A percentile compares a stretch with the other conserved stretches of the same genome.
Conservation (phyloP, 192 early-diverging fungal species). For the Linnemannia zychae region DNA sequence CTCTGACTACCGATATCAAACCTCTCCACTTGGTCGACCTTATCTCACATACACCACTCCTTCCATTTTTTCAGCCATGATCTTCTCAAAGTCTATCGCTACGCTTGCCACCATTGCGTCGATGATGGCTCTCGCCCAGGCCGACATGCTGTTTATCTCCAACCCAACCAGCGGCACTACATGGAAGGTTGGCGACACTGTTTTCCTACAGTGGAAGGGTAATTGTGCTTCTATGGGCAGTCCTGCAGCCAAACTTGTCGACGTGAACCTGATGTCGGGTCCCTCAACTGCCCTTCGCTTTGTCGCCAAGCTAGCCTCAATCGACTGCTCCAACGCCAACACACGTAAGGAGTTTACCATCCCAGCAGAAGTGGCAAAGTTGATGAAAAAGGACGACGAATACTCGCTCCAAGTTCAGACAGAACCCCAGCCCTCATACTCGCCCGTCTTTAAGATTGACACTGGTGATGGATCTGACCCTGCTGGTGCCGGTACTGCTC, state of each 20-base stretch:
- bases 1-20: not conserved
- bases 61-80: not conserved
- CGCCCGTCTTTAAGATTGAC: slow-evolving; percentile 35
- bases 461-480: not conserved
- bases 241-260: slow-evolving; percentile 20
- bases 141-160: slow-evolving; percentile 37
- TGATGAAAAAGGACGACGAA: slow-evolving; percentile 11
- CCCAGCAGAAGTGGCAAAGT: slow-evolving; percentile 17
- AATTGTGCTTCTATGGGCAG: slow-evolving; percentile 35
- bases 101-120: slow-evolving; percentile 21
- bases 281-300: slow-evolving; percentile 25
- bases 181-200: slow-evolving; percentile 38
- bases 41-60: not conserved
- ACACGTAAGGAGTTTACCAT: slow-evolving; percentile 40
- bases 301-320: slow-evolving; percentile 37
- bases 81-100: slow-evolving; percentile 35
- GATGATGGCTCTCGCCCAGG: slow-evolving; percentile 20
- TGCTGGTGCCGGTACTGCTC: not conserved
- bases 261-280: slow-evolving; percentile 45
- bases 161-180: slow-evolving; percentile 36
- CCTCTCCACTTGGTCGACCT: not conserved
- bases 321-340: slow-evolving; percentile 38
- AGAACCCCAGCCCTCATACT: slow-evolving; percentile 33
- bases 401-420: slow-evolving; percentile 47
- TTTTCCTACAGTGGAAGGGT: slow-evolving; percentile 45